Base-by-base conservation (phyloP, 306 rosid species). In the Macrotyloma uniflorum region DNA sequence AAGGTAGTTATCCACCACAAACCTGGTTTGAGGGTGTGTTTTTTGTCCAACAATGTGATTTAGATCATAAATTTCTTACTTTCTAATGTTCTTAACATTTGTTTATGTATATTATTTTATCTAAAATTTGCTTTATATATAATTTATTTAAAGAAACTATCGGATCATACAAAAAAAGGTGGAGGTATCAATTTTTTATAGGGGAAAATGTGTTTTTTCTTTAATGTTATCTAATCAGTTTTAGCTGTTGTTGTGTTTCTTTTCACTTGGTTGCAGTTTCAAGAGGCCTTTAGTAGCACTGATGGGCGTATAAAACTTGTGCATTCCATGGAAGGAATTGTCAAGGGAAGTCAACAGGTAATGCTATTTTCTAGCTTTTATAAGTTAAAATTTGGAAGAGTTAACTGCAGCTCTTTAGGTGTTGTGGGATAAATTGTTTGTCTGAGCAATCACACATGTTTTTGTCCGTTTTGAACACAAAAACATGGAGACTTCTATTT, bases 301-400 rank as follows among this genome's bases (percentile, higher is more conserved):
- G 89, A 82, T 20, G 93, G 99, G 42, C 89, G 96, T 57, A 47
- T 30, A 84, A 93, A 91, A 85, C 94, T 95, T 35, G 79, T 88
- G 69, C 87, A 83, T 76, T 93, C 98, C 81, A 89, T 93, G 99
- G 99, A 91, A 88, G 99, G 98, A 83, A 87, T 95, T 85, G 78
- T 90, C 79, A 93, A 81, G 88, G 91, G 98, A 83, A 91, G 90
- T 85, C 91, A 86, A 74, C 99, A 89, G 97, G 99, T 93, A 84
- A 50, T 83, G 5, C 54, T 69, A 55, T 68, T 40, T 72, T 70
- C 63, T 64, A 53, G 71, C 65, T 19, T 23, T 20, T 15, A 22
- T 61, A 23, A 70, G 51, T 75, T 40, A 13, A 67, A 73, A 67
- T 53, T 49, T 20, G 61, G 69, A 35, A 66, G 49, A 57, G 65